Evolutionary conservation across 306 rosid genomes (phyloP), one percentile per base, ranked within the genome.

Genomic region (Rosa lucieae): DNA sequence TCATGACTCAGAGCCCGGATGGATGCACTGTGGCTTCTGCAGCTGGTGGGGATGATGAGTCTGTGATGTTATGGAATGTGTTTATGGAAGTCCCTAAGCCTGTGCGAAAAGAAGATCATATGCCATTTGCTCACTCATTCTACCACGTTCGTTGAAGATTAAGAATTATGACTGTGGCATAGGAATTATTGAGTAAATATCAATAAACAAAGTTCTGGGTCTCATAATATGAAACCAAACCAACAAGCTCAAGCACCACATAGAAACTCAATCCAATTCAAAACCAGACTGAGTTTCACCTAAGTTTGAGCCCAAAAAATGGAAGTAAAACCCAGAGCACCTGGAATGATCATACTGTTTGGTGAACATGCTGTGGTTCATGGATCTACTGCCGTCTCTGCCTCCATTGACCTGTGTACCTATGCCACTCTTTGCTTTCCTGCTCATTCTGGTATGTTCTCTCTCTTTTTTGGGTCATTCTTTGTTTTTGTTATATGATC

Each of bases 331-430:
- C 85, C 96, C 23, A 88, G 94, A 91, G 99, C 99, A 73, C 99
- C 99, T 0, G 99, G 99, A n/a, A 95, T 93, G 72, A 88, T 95
- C 32, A 95, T 95, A 7, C 86, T 95, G 20, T 72, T 96, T 42
- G 99, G 98, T 8, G 99, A 95, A 78, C 99, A 95, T 63, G 99
- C 99, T 26, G 99, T 95, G 9, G 98, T 95, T 69, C 97, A 93
- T 81, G 98, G 96, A 85, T 91, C 98, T 70, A 89, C 99, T 12
- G 99, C 99, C 6, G 90, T 95, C 3, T 98, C 99, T 17, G 85
- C 99, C 62, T 90, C 98, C 79, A 88, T 95, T 52, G 89, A 86
- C 55, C 82, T 89, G 72, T 95, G 79, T 89, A 95, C 99, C 68
- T 83, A 87, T 29, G 97, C 85, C 37, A 85, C 96, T 74, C 86